Evolutionary conservation across 441 rosid species (phyloP).

Genomic region (Mallotus repandus): DNA sequence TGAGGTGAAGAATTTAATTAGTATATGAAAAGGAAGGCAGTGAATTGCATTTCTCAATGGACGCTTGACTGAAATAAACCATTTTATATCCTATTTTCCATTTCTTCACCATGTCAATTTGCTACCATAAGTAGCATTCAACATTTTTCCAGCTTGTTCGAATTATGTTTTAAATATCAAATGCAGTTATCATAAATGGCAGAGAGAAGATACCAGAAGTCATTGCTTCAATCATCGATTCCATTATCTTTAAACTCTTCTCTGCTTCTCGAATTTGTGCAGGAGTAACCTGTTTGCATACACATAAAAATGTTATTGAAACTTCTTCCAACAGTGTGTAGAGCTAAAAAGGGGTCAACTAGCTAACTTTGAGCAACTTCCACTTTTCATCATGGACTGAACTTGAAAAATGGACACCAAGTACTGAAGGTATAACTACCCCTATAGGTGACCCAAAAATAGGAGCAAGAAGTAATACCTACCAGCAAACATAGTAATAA

Average conservation of each 20-base stretch:
- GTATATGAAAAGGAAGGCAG: not conserved
- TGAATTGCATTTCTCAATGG: not conserved
- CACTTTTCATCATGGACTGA: not conserved
- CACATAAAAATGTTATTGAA: constrained; percentile 12
- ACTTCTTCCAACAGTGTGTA: constrained; percentile 3
- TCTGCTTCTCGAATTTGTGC: constrained; percentile 95
- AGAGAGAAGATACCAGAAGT: constrained; percentile 62
- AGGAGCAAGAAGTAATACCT: not conserved
- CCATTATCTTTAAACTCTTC: constrained; percentile 82
- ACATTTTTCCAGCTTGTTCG: not conserved
- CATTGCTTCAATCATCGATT: constrained; percentile 92
- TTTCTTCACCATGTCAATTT: not conserved
- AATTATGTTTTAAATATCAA: constrained; percentile 7
- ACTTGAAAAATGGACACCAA: not conserved
- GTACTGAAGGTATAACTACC: not conserved
- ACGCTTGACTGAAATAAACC: not conserved
- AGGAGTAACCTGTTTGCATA: constrained; percentile 64
- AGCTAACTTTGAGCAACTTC: not conserved
- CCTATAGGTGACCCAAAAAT: not conserved
- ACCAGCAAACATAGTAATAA: not conserved
- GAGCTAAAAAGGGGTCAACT: not conserved
- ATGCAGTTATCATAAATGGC: constrained; percentile 10
- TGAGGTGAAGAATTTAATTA: too few species aligned
- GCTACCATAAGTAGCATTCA: not conserved
- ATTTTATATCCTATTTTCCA: not conserved